Evolutionary conservation across 108 stramenopile genomes (phyloP).

Genomic region (Cyclotella kingstonii): DNA sequence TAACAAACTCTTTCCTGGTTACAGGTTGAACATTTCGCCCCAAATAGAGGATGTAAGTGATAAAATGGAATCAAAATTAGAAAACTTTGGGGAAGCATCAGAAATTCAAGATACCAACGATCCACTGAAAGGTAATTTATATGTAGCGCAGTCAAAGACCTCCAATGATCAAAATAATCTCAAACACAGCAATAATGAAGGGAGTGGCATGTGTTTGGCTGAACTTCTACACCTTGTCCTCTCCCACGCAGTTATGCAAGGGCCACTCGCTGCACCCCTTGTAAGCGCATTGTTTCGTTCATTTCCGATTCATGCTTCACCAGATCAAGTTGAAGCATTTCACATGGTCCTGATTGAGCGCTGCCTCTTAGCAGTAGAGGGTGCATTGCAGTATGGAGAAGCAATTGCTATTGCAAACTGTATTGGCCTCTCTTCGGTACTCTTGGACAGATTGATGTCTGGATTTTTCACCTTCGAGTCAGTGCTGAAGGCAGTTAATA

Average conservation of each 20-base stretch:
- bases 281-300: constrained; percentile 69
- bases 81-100: too few relatives aligned
- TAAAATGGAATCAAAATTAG: too few relatives aligned
- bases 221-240: constrained; percentile 70
- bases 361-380: constrained; percentile 62
- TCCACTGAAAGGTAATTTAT: constrained; percentile 30
- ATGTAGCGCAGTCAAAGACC: constrained; percentile 30
- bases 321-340: constrained; percentile 81
- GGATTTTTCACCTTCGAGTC: constrained; percentile 79
- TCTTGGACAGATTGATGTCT: constrained; percentile 71
- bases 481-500: constrained; percentile 56
- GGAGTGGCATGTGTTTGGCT: constrained; percentile 68
- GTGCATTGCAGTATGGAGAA: constrained; percentile 75
- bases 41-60: constrained; percentile 15
- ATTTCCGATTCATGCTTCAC: constrained; percentile 79
- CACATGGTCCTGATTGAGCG: constrained; percentile 78
- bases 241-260: constrained; percentile 59
- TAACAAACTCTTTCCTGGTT: too few relatives aligned
- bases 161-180: constrained; percentile 67
- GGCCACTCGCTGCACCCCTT: constrained; percentile 71
- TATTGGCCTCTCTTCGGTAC: constrained; percentile 71
- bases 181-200: constrained; percentile 40
- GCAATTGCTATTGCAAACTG: constrained; percentile 72
- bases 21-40: neutral
- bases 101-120: neutral